Evolutionary conservation across 2,329 filamentous ascomycete genomes (phyloP).

Genomic region (Talaromyces marneffei): DNA sequence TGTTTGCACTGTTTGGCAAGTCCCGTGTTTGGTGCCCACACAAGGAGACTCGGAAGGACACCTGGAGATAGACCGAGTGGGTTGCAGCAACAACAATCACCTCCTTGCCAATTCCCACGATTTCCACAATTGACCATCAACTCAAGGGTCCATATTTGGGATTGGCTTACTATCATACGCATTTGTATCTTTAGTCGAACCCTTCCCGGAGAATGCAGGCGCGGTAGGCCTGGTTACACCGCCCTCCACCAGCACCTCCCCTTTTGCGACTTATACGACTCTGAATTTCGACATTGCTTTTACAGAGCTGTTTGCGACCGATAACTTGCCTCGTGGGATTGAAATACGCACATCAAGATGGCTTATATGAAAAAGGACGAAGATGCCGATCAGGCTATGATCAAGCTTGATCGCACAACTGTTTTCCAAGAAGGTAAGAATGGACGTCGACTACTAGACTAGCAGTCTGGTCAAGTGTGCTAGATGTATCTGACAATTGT

Average conservation of each 20-base stretch:
- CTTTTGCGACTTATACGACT: constrained; percentile 21
- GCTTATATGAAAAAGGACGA: constrained; percentile 99
- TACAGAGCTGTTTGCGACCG: neutral
- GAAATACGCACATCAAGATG: constrained; percentile 50
- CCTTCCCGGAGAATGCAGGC: constrained; percentile 27
- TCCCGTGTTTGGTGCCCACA: constrained; percentile 21
- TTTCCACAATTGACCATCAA: neutral
- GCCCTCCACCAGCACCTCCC: constrained; percentile 12
- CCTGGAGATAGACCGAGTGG: constrained; percentile 26
- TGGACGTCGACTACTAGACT: neutral
- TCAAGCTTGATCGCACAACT: constrained; percentile 95
- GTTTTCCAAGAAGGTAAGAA: constrained; percentile 94
- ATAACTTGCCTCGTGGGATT: constrained; percentile 18
- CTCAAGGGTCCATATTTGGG: neutral
- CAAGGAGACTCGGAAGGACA: constrained; percentile 35
- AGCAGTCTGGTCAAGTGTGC: neutral
- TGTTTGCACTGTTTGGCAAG: constrained; percentile 36
- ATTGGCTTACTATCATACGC: neutral
- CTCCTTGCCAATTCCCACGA: neutral
- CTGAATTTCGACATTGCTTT: neutral
- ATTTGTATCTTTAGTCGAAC: neutral
- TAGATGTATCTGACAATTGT: constrained; percentile 6
- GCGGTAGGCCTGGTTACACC: constrained; percentile 24
- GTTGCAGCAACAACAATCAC: constrained; percentile 5
- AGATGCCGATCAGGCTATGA: constrained; percentile 85